These are phyloP conservation scores for Dioszegia hungarica DNA, from an alignment of 768 basidiomycete genomes.

Conservation along the genomic window DNA sequence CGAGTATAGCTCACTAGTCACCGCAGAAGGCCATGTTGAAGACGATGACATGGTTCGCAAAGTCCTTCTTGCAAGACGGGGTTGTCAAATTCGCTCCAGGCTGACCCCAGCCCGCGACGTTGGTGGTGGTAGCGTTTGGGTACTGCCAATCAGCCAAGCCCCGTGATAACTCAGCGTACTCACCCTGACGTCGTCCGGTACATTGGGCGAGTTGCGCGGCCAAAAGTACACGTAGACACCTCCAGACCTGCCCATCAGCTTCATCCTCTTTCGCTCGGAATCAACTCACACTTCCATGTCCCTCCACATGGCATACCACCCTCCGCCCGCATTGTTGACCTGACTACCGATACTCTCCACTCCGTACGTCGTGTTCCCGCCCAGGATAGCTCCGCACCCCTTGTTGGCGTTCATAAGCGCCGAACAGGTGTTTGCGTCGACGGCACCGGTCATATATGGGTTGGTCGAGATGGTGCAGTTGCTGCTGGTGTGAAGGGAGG, in stretches of 20 bases:
- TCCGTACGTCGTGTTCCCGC: constrained; percentile 32
- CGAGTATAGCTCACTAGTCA: constrained; percentile 31
- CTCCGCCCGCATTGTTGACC: constrained; percentile 54
- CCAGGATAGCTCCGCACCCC: constrained; percentile 58
- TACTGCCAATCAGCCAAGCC: constrained; percentile 25
- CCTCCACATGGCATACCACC: constrained; percentile 55
- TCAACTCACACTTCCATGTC: constrained; percentile 36
- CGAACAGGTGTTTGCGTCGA: constrained; percentile 31
- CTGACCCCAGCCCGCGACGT: constrained; percentile 37
- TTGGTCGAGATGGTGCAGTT: constrained; percentile 18
- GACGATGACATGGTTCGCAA: constrained; percentile 56
- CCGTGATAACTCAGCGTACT: constrained; percentile 53
- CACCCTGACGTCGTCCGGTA: constrained; percentile 54
- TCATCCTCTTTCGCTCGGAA: background rate
- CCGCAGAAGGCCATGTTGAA: constrained; percentile 47
- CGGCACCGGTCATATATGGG: constrained; percentile 30
- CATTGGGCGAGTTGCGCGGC: constrained; percentile 53
- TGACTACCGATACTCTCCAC: constrained; percentile 22
- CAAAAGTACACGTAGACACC: constrained; percentile 65
- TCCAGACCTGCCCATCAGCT: constrained; percentile 31
- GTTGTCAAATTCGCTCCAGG: constrained; percentile 44
- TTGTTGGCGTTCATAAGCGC: constrained; percentile 55
- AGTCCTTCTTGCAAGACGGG: constrained; percentile 35
- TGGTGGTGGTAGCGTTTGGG: constrained; percentile 23
- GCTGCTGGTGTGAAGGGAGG: constrained; percentile 38